Evolutionary conservation across 495 filamentous ascomycete species (phyloP), one percentile per base, ranked within the genome.

Genomic region (Aspergillus diversus): DNA sequence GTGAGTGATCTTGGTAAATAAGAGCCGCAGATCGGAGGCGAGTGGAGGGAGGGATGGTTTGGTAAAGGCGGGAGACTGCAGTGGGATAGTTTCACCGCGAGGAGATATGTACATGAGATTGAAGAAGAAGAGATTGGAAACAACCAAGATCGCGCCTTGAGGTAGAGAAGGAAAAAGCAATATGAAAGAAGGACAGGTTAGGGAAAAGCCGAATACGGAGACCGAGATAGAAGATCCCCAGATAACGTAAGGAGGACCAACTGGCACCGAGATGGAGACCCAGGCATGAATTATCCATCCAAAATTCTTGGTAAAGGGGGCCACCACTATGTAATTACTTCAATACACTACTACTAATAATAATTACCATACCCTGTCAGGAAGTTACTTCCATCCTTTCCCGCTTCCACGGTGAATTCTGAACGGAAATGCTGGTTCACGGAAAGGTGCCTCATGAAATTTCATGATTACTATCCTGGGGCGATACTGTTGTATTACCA

Each of bases 241-340:
- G 68, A 67, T 61, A 67, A 65, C 64, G 67, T 64, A 66, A 66
- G 59, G 67, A 68, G 56, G 52, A 63, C 35, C 55, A 59, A 58
- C 54, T 60, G 53, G 47, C 47, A 17, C 16, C 17, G n/a, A 5
- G 34, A 13, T 11, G 9, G 32, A n/a, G 51, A 34, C 27, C 34
- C 15, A 5, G 32, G 27, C 21, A 27, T 27, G 21, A 27, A 27
- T 27, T 27, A 27, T 27, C 21, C 21, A 27, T 27, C 21, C 21
- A 27, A 27, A 27, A 2, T 27, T 5, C 13, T 33, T 54, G 27
- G 8, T 54, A 34, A 54, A 34, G 27, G 51, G 51, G 50, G 39
- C 34, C 32, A 51, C 35, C 9, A 39, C 57, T 63, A 63, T n/a
- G 21, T 27, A 27, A 27, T 27, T 27, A 27, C 21, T 27, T 27